Conservation (phyloP, 257 asterid species). For the Petrea volubilis region DNA sequence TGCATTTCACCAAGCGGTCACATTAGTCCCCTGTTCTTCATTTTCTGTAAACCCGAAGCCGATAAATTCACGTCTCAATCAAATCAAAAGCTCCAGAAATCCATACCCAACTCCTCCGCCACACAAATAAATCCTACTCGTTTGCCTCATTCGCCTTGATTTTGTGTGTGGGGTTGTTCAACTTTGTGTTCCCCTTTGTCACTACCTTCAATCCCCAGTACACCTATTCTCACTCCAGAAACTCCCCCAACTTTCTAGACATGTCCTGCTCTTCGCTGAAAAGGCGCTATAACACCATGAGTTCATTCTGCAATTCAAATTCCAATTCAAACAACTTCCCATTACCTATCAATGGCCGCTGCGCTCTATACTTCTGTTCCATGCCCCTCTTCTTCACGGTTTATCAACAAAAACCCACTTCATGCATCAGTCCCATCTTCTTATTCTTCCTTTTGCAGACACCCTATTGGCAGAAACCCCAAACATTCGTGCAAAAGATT, state of each 20-base stretch:
- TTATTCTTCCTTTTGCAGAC: conserved; percentile 27
- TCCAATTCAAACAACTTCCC: neutral
- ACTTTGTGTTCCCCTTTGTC: conserved; percentile 18
- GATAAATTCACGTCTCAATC: neutral
- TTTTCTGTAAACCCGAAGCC: neutral
- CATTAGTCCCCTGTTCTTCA: neutral
- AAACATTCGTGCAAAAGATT: conserved; percentile 39
- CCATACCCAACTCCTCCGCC: conserved; percentile 7
- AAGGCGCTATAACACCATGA: conserved; percentile 18
- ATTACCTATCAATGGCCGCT: conserved; percentile 46
- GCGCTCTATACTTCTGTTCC: conserved; percentile 40
- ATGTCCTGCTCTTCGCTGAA: conserved; percentile 23
- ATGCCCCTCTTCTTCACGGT: conserved; percentile 38
- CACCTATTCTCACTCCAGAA: conserved; percentile 39
- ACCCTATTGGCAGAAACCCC: conserved; percentile 27
- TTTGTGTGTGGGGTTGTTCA: conserved; percentile 25
- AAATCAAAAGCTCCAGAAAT: neutral
- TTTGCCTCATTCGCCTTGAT: neutral
- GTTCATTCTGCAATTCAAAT: neutral
- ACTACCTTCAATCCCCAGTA: conserved; percentile 3
- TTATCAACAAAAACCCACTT: conserved; percentile 22
- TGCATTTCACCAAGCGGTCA: too few species aligned
- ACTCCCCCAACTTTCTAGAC: conserved; percentile 69
- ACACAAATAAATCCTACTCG: conserved; percentile 12
- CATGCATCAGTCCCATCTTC: conserved; percentile 5